A percentile compares a stretch with the other conserved stretches of the same genome.
phyloP scores from a whole-genome alignment of 1,284 basidiomycete genomes.

The Fomitopsis palustris region DNA sequence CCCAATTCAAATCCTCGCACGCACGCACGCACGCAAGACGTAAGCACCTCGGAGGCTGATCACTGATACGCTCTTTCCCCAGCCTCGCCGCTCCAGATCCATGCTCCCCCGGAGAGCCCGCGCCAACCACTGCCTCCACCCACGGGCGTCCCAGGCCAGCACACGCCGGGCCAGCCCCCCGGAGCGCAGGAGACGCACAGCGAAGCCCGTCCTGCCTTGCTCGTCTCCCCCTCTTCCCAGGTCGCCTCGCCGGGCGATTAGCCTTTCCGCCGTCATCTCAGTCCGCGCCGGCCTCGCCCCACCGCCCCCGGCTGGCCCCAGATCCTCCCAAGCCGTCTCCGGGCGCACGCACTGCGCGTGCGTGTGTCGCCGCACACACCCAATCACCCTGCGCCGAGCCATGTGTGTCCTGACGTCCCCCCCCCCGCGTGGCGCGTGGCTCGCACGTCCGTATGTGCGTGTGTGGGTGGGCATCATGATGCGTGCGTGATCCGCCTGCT shows the following conservation, averaged over 20 bases:
- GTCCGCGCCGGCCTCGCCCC: background rate
- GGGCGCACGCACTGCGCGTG: too few species aligned
- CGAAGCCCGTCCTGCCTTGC: background rate
- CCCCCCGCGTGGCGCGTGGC: too few species aligned
- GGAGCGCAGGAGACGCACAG: background rate
- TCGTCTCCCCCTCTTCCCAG: background rate
- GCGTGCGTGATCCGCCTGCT: too few species aligned
- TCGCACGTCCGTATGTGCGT: too few species aligned
- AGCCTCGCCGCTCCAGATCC: background rate
- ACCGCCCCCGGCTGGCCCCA: too few species aligned
- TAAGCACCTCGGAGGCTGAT: background rate
- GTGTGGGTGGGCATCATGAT: too few species aligned
- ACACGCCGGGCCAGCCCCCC: background rate
- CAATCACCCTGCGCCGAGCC: too few species aligned
- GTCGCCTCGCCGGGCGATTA: background rate
- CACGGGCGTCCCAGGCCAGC: background rate
- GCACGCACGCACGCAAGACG: background rate
- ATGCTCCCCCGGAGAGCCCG: background rate
- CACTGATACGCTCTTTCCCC: background rate
- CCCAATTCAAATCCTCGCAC: too few species aligned
- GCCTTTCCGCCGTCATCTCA: conserved; percentile 1
- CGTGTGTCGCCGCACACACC: too few species aligned
- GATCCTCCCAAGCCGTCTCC: too few species aligned
- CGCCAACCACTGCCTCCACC: background rate
- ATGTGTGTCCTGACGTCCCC: too few species aligned